Conservation (phyloP, 768 basidiomycete species). For the Melanogaster broomeanus region DNA sequence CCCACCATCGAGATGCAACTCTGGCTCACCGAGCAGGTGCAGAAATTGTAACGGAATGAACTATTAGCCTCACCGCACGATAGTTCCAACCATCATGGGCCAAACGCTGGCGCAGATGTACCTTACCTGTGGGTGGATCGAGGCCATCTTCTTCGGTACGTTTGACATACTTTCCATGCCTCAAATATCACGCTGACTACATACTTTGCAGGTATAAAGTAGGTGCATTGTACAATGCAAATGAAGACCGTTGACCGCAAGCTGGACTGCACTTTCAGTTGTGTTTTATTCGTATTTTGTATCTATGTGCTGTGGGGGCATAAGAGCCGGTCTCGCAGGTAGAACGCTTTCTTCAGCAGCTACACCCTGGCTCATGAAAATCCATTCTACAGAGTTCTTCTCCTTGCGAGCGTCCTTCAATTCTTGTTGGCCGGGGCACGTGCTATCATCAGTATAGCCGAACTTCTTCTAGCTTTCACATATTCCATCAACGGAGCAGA, state of each 20-base stretch:
- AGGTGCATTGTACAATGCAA: not conserved
- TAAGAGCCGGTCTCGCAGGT: not conserved
- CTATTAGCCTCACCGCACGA: too few species aligned
- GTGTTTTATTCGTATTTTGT: constrained; percentile 1
- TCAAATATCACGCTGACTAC: not conserved
- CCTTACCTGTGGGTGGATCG: constrained; percentile 5
- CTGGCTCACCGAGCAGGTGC: too few species aligned
- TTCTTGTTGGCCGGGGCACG: constrained; percentile 18
- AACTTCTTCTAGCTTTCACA: constrained; percentile 6
- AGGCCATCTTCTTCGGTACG: constrained; percentile 22
- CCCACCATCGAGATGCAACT: too few species aligned
- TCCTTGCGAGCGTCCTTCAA: constrained; percentile 11
- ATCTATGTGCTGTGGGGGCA: not conserved
- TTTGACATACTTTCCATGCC: not conserved
- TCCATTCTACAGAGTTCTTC: constrained; percentile 3
- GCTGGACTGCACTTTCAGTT: not conserved
- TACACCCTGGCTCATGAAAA: not conserved
- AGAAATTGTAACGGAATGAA: too few species aligned
- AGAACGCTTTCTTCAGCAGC: not conserved
- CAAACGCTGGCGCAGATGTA: not conserved
- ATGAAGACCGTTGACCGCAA: not conserved
- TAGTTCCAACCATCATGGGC: constrained; percentile 6
- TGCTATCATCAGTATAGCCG: constrained; percentile 7
- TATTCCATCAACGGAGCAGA: constrained; percentile 3
- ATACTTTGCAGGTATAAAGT: not conserved